Conservation (phyloP, 352 stramenopile genomes). For the Achlya hypogyna region DNA sequence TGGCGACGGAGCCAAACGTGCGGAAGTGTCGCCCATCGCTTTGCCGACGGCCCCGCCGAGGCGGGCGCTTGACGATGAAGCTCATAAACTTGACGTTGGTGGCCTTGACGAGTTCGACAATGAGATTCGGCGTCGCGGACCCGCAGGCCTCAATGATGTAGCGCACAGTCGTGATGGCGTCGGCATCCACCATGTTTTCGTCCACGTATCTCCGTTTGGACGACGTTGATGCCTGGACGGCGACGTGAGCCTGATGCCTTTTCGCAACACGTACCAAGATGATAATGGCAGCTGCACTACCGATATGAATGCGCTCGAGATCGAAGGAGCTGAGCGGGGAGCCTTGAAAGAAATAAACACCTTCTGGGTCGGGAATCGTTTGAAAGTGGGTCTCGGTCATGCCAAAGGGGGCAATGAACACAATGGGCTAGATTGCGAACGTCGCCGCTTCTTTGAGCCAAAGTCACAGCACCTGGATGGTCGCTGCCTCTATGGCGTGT, state of each 20-base stretch:
- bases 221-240: not conserved
- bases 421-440: not conserved
- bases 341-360: constrained; percentile 57
- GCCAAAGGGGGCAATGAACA: constrained; percentile 19
- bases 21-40: constrained; percentile 23
- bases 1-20: not conserved
- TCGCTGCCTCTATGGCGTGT: not conserved
- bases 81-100: constrained; percentile 75
- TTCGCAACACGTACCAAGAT: constrained; percentile 37
- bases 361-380: not conserved
- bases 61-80: constrained; percentile 22
- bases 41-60: constrained; percentile 20
- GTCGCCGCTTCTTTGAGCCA: not conserved
- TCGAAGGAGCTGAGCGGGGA: constrained; percentile 72
- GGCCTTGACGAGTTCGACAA: constrained; percentile 61
- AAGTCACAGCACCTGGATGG: not conserved
- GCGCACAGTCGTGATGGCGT: constrained; percentile 72
- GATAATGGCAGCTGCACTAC: constrained; percentile 42
- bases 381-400: constrained; percentile 19
- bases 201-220: constrained; percentile 36
- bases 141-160: constrained; percentile 78
- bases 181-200: constrained; percentile 73
- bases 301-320: constrained; percentile 62
- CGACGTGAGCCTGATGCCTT: not conserved
- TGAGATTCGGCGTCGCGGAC: constrained; percentile 41